Conservation (phyloP, 2,329 filamentous ascomycete genomes). For the Domatiomyces catenatus region DNA sequence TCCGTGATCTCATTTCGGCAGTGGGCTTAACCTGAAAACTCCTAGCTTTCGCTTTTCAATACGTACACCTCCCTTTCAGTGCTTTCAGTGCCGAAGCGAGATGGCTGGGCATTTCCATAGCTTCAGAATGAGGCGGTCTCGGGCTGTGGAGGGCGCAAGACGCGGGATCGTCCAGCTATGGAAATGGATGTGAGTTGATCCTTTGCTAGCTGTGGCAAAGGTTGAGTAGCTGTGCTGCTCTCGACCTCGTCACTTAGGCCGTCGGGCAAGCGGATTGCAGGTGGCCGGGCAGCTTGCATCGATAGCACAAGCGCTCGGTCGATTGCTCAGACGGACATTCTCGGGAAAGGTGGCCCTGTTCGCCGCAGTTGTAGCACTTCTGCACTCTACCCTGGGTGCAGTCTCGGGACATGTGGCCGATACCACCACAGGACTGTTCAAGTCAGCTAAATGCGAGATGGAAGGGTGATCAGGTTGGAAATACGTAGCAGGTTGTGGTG, state of each 20-base stretch:
- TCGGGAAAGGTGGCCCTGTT: constrained; percentile 86
- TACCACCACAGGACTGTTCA: constrained; percentile 59
- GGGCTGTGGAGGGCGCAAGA: neutral
- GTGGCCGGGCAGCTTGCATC: constrained; percentile 67
- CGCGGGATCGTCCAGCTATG: neutral
- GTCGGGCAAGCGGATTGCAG: constrained; percentile 89
- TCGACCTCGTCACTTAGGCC: constrained; percentile 23
- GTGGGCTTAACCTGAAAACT: neutral
- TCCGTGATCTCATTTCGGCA: neutral
- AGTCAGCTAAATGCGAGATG: constrained; percentile 2
- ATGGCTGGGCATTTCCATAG: neutral
- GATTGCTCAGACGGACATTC: constrained; percentile 90
- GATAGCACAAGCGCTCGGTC: constrained; percentile 95
- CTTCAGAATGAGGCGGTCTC: neutral
- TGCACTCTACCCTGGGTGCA: constrained; percentile 74
- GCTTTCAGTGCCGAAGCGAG: neutral
- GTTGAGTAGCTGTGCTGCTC: neutral
- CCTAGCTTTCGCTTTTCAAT: neutral
- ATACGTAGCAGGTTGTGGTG: constrained; percentile 74
- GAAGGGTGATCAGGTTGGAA: neutral
- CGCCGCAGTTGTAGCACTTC: constrained; percentile 79
- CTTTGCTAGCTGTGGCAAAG: neutral
- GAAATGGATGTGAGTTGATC: neutral
- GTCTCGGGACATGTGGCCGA: constrained; percentile 75
- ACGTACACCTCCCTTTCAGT: neutral